Evolutionary conservation across 2,329 filamentous ascomycete species (phyloP).

Genomic region (Gaeumannomyces sp.): DNA sequence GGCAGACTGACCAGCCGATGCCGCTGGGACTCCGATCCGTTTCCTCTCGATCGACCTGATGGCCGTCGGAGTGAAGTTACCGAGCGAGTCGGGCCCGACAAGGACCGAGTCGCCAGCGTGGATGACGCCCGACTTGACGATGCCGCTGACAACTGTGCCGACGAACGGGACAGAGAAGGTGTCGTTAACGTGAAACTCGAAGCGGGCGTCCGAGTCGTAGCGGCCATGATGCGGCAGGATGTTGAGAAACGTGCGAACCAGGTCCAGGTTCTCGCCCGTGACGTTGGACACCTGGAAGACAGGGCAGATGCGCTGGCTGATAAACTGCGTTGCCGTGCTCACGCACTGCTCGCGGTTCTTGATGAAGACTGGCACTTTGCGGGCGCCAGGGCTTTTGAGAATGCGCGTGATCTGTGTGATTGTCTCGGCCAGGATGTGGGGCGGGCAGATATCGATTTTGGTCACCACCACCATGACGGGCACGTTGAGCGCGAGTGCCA

Average conservation of each 20-base stretch:
- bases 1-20: slow-evolving; percentile 85
- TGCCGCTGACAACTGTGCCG: slow-evolving; percentile 90
- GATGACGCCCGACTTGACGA: slow-evolving; percentile 80
- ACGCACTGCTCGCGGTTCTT: slow-evolving; percentile 87
- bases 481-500: slow-evolving; percentile 89
- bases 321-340: slow-evolving; percentile 92
- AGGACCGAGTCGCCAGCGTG: slow-evolving; percentile 87
- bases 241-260: slow-evolving; percentile 89
- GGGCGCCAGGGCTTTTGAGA: slow-evolving; percentile 84
- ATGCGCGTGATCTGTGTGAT: slow-evolving; percentile 88
- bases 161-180: slow-evolving; percentile 97
- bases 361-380: slow-evolving; percentile 95
- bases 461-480: slow-evolving; percentile 97
- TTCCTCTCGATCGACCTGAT: slow-evolving; percentile 94
- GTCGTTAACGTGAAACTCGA: slow-evolving; percentile 95
- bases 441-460: slow-evolving; percentile 97
- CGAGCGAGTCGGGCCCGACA: slow-evolving; percentile 83
- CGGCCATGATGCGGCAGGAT: slow-evolving; percentile 92
- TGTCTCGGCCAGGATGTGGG: slow-evolving; percentile 90
- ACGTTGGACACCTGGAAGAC: slow-evolving; percentile 99
- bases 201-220: slow-evolving; percentile 80
- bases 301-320: slow-evolving; percentile 90
- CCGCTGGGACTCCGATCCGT: slow-evolving; percentile 79
- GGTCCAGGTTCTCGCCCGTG: slow-evolving; percentile 81
- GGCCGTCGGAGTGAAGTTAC: slow-evolving; percentile 79